These are phyloP conservation scores for Tieghemostelium lacteum DNA, from an alignment of 78 protist species.

Conservation along the genomic window DNA sequence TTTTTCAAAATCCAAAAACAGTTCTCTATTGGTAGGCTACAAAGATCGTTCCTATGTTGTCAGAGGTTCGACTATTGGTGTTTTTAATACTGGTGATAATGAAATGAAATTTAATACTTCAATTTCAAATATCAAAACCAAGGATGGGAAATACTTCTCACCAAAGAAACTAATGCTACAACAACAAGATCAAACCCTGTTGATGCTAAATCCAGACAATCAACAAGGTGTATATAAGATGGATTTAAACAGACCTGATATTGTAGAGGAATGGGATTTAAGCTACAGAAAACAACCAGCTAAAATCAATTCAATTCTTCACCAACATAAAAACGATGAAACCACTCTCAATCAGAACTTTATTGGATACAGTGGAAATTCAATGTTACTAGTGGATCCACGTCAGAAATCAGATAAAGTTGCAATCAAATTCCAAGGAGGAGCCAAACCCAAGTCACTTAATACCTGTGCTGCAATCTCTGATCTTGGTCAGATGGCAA, in stretches of 20 bases:
- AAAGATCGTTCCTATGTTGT: conserved; percentile 79
- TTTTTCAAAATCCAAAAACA: conserved; percentile 32
- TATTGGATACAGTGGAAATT: conserved; percentile 62
- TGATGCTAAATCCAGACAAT: conserved; percentile 48
- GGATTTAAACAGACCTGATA: conserved; percentile 76
- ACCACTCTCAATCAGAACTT: conserved; percentile 12
- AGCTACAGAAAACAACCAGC: conserved; percentile 46
- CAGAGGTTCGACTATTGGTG: conserved; percentile 83
- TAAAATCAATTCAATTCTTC: neutral
- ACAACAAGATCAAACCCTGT: conserved; percentile 42
- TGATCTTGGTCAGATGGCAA: conserved; percentile 71
- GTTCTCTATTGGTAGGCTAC: conserved; percentile 64
- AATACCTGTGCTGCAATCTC: conserved; percentile 78
- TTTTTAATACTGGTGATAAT: conserved; percentile 69
- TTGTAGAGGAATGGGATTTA: conserved; percentile 78
- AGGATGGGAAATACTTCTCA: conserved; percentile 63
- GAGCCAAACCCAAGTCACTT: conserved; percentile 6
- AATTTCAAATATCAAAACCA: conserved; percentile 40
- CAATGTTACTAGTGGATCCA: conserved; percentile 77
- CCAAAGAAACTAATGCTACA: conserved; percentile 83
- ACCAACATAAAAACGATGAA: conserved; percentile 72
- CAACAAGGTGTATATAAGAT: conserved; percentile 41
- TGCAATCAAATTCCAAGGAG: conserved; percentile 48
- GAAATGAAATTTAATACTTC: conserved; percentile 65
- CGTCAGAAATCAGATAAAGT: conserved; percentile 52